Conservation (phyloP, 331 rosid genomes). For the Arachis monticola region DNA sequence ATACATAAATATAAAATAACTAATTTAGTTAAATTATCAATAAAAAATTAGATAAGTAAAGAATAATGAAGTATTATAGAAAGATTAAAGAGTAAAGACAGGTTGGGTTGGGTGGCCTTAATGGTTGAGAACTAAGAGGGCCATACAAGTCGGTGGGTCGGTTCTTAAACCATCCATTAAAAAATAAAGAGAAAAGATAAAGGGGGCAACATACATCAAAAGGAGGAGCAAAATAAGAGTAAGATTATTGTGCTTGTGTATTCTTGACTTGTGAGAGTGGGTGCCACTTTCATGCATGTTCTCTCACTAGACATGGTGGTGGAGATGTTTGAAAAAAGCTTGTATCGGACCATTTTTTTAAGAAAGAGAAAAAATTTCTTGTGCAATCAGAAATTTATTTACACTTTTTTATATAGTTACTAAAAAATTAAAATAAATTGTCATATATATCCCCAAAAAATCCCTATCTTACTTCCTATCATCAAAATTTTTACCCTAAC, state of each 20-base stretch:
- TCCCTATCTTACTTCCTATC: no score
- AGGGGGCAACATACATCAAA: neutral
- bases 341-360: neutral
- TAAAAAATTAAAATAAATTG: neutral
- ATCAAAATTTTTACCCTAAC: no score
- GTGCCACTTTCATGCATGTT: slow-evolving; percentile 56
- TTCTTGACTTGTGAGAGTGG: slow-evolving; percentile 46
- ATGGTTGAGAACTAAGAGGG: slow-evolving; percentile 44
- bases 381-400: neutral
- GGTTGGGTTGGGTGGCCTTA: slow-evolving; percentile 50
- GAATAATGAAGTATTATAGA: slow-evolving; percentile 38
- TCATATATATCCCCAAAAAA: no score
- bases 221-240: neutral
- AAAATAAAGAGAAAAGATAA: neutral
- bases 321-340: slow-evolving; percentile 40
- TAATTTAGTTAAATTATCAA: no score
- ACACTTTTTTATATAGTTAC: neutral
- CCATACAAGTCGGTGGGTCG: slow-evolving; percentile 64
- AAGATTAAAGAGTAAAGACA: slow-evolving; percentile 13
- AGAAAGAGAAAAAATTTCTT: neutral
- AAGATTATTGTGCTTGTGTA: slow-evolving; percentile 29
- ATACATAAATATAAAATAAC: no score
- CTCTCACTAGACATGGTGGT: slow-evolving; percentile 49
- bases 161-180: slow-evolving; percentile 50
- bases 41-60: neutral